Base-by-base conservation (phyloP, 805 yeast genomes). In the Kodamaea hsintzibuensis region DNA sequence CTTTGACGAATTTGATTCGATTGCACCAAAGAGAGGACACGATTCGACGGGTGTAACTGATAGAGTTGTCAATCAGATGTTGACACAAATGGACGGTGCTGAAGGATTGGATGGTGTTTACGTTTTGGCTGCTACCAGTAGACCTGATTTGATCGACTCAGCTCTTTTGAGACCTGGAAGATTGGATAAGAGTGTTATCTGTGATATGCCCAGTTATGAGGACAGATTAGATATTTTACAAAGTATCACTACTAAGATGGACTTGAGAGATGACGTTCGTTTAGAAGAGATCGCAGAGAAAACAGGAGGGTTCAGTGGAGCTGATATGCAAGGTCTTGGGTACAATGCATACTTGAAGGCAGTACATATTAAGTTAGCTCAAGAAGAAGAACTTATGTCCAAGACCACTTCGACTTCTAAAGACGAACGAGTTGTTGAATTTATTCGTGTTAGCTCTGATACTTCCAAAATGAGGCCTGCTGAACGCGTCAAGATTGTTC, bases 31-130 rank as follows among this genome's bases (percentile, higher is more conserved):
- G 67, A 86, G 98, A 79, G 98, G 98, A 1, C 98, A 92, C 64
- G 99, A 93, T 67, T 89, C 96, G 1, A 92, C 98, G 0, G 98
- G 98, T 53, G 98, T 95, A 3, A 95, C 98, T 2, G 99, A 95
- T 68, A 81, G 99, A 62, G 97, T 95, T 42, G 99, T 95, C 22
- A 95, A 95, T 71, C 99, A 95, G 67, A 82, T 95, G 83, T 80
- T 95, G 62, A 95, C 99, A 0, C 98, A 95, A 67, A 92, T 95
- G 97, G 99, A 95, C 70, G 99, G 99, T 73, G 98, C 98, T 0
- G 63, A 95, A 69, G 98, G 98, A 0, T 76, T 92, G 27, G 98
- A 92, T 62, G 98, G 98, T 2, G 98, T 95, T 1, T 93, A 95
- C 66, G 97, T 95, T 0, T 76, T 95, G 22, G 98, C 98, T 0